Evolutionary conservation across 2,329 filamentous ascomycete genomes (phyloP).

Genomic region (Phyllosticta citriasiana): DNA sequence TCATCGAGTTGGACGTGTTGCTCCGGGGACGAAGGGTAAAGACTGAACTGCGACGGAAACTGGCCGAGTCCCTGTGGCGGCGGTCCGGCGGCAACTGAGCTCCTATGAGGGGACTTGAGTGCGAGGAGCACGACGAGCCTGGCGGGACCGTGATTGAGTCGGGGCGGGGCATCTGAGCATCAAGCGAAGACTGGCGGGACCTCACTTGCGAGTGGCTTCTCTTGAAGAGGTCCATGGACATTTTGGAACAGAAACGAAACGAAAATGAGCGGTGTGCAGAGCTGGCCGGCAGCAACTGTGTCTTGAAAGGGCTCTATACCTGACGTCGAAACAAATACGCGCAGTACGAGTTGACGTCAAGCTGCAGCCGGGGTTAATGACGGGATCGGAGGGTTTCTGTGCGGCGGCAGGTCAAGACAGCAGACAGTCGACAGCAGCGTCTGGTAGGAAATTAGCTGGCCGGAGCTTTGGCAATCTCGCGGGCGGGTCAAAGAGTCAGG

Average conservation of each 20-base stretch:
- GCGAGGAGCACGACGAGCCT: constrained; percentile 12
- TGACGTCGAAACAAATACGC: constrained; percentile 4
- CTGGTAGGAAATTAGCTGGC: constrained; percentile 9
- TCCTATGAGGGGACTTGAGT: constrained; percentile 12
- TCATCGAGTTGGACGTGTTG: constrained; percentile 26
- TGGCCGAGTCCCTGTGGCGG: constrained; percentile 14
- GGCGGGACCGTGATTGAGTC: neutral
- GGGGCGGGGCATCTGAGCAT: constrained; percentile 13
- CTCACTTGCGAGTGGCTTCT: constrained; percentile 21
- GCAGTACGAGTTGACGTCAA: constrained; percentile 2
- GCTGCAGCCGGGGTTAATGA: constrained; percentile 1
- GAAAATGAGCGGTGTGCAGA: constrained; percentile 1
- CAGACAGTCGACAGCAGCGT: constrained; percentile 11
- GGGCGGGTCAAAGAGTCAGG: constrained; percentile 14
- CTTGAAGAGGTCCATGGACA: constrained; percentile 27
- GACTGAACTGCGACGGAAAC: constrained; percentile 23
- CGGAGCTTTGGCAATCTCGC: constrained; percentile 6
- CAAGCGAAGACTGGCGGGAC: constrained; percentile 25
- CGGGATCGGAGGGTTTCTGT: constrained; percentile 16
- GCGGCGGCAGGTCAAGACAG: constrained; percentile 13
- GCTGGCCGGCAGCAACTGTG: constrained; percentile 9
- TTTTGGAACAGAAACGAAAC: neutral
- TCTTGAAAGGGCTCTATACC: neutral
- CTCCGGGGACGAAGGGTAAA: constrained; percentile 29
- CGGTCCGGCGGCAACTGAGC: constrained; percentile 23